phyloP scores from a whole-genome alignment of 164 flowering plant species.

The Tinospora cordifolia region DNA sequence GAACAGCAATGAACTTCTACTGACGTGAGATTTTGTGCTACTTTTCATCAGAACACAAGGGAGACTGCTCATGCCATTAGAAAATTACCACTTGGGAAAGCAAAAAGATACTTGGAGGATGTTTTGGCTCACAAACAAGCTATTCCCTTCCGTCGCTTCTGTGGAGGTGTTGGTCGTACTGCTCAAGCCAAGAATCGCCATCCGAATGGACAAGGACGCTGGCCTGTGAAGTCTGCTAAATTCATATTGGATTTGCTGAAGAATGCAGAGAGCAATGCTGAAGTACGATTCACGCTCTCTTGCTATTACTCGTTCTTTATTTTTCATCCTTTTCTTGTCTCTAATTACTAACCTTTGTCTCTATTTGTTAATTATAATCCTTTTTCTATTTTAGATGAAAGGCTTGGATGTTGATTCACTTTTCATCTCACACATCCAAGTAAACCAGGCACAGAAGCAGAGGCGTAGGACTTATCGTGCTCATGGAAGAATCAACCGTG shows the following conservation, averaged over 20 bases:
- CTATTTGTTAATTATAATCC: background rate
- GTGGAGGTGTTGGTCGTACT: conserved; percentile 94
- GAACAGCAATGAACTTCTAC: background rate
- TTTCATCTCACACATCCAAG: conserved; percentile 68
- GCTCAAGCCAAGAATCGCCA: conserved; percentile 92
- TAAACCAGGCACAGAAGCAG: conserved; percentile 84
- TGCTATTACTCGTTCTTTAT: background rate
- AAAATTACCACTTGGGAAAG: conserved; percentile 69
- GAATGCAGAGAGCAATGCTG: conserved; percentile 97
- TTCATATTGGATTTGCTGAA: conserved; percentile 80
- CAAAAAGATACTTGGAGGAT: conserved; percentile 85
- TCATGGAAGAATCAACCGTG: conserved; percentile 89
- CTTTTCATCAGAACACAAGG: conserved; percentile 61
- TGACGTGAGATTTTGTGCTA: background rate
- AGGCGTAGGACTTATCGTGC: conserved; percentile 84
- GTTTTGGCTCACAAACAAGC: conserved; percentile 89
- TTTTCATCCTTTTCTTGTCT: background rate
- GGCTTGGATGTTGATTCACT: conserved; percentile 82
- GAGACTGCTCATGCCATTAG: conserved; percentile 75
- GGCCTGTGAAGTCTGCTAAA: conserved; percentile 90
- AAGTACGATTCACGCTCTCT: conserved; percentile 29
- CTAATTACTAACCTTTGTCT: background rate
- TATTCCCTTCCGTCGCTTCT: conserved; percentile 83
- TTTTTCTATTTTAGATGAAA: conserved; percentile 40
- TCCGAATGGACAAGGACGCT: conserved; percentile 92